Evolutionary conservation across 139 green algal species (phyloP), one percentile per base, ranked within the genome.

Genomic region (Gonium pectorale): DNA sequence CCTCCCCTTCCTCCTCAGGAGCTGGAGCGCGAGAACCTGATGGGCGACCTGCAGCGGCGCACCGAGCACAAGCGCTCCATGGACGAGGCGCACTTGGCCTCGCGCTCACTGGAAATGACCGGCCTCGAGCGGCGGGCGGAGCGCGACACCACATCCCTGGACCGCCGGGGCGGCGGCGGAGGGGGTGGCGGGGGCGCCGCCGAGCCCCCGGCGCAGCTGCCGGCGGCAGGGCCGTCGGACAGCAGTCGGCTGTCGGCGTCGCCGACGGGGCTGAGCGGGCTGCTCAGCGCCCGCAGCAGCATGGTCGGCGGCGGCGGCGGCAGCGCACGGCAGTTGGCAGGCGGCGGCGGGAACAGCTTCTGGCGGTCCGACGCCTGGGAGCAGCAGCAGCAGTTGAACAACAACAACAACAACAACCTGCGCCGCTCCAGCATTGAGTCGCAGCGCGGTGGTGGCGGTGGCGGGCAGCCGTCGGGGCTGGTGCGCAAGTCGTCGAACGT

Each of bases 51-150:
- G 13, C 54, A 78, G 15, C 78, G 85, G 29, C 85, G 85, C 63
- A 89, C 85, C 21, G 85, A 86, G 68, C 85, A 89, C 70, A 89
- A 89, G 70, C 70, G 79, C 27, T 80, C 60, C 46, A 35, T 89
- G 60, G 79, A 89, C 9, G 38, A 79, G 40, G 46, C 59, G 0
- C 15, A 56, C 13, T 5, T 80, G 13, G 81, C 33, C 0, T 80
- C 67, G 5, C 56, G 43, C 13, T 37, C 56, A 43, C 81, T 81
- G 54, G 2, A 40, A 35, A 41, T 80, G 3, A 66, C 67, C 40
- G 69, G 33, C 2, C 41, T 6, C 7, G 79, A 85, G 49, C 79
- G 79, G 0, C 46, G 38, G 26, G 79, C 79, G 27, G 79, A 85
- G 79, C 63, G 79, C 21, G 64, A 85, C 37, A 78, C 22, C 31